Percentiles rank a stretch among this genome's conserved stretches.
phyloP scores from a whole-genome alignment of 768 basidiomycete species.

The Hysterangium stoloniferum region DNA sequence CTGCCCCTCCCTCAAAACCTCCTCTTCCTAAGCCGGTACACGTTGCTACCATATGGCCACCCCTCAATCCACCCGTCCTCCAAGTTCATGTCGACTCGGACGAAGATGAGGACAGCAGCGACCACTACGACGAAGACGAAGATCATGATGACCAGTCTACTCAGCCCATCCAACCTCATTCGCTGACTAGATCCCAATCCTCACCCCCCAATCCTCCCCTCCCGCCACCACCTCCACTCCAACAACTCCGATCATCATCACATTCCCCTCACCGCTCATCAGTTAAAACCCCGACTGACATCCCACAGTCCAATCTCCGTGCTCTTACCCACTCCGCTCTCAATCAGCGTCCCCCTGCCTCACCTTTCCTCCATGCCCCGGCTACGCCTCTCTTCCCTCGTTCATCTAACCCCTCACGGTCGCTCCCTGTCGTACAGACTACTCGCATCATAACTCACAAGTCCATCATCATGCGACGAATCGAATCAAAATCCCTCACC shows the following conservation, averaged over 20 bases:
- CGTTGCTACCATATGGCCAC: neutral
- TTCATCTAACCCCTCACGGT: slow-evolving; percentile 39
- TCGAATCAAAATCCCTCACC: slow-evolving; percentile 32
- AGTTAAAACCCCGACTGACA: too few species aligned
- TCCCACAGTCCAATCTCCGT: slow-evolving; percentile 6
- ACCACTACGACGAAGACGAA: slow-evolving; percentile 6
- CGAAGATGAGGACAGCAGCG: slow-evolving; percentile 2
- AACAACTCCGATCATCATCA: neutral
- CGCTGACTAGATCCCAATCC: too few species aligned
- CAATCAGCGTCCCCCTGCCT: slow-evolving; percentile 10
- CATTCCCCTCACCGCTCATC: neutral
- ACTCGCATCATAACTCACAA: slow-evolving; percentile 43
- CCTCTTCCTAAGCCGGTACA: neutral
- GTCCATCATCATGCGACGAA: slow-evolving; percentile 39
- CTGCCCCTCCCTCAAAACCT: neutral
- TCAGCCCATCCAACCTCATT: neutral
- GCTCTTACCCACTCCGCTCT: slow-evolving; percentile 3
- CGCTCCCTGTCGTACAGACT: slow-evolving; percentile 31
- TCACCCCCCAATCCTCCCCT: too few species aligned
- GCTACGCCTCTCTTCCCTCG: slow-evolving; percentile 41
- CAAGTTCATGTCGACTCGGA: neutral
- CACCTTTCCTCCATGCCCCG: slow-evolving; percentile 42
- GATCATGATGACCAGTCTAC: too few species aligned
- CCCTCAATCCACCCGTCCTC: neutral
- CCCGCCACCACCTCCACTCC: neutral